Evolutionary conservation across 2,329 filamentous ascomycete genomes (phyloP), one percentile per base, ranked within the genome.

Genomic region (Aspergillus fijiensis): DNA sequence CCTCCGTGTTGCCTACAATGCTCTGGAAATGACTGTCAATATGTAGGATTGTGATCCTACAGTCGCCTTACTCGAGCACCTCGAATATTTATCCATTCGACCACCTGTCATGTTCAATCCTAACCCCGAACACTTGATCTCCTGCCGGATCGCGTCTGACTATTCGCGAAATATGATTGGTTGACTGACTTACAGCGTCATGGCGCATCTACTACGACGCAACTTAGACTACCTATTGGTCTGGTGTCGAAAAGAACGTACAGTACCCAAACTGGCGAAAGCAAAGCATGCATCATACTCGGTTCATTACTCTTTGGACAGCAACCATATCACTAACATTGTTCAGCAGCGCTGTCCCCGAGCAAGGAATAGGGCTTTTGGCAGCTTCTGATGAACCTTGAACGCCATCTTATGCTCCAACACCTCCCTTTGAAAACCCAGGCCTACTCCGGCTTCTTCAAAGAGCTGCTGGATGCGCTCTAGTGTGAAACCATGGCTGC

Each of bases 401-500:
- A 86, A 80, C 45, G 80, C 76, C 14, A 85, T 69, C 12, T 81
- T 82, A 58, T 82, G 78, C 1, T 82, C 77, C 59, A 89, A 68
- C 16, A 82, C 76, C 66, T 82, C 74, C 58, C 89, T 83, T 10
- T 78, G 80, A 68, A 91, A 89, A n/a, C 79, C 80, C 9, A 75
- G 73, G 0, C 77, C 82, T 19, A 82, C 78, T 0, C 89, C 89
- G 0, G 89, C 89, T n/a, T 78, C 76, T 59, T 82, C 80, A 67
- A 90, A 91, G 64, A 91, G 82, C 23, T 76, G 72, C 67, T 78
- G 80, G 55, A 91, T 84, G 29, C 84, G 78, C 11, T 82, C 80
- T 70, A 85, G 76, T 1, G 80, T 82, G 73, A 93, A 92, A 0
- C 89, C 89, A 62, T 86, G 81, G 56, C 89, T 87, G 33, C 82